Evolutionary conservation across 305 asterid genomes (phyloP), one percentile per base, ranked within the genome.

Genomic region (Andrographis paniculata): DNA sequence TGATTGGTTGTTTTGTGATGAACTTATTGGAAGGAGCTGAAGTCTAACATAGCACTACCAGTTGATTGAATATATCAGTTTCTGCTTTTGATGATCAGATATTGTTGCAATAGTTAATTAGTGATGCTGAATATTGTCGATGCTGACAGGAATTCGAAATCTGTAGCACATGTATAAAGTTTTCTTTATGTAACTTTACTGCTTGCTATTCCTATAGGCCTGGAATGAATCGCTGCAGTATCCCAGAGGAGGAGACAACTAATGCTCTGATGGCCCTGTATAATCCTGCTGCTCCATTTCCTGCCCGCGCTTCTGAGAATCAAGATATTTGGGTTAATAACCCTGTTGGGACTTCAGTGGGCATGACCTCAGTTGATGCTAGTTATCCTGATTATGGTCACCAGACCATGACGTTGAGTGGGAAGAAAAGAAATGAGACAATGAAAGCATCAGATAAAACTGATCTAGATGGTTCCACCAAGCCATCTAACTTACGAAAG

Each of bases 191-290:
- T 13, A 6, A 37, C 16, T n/a, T 14, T 37, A n/a, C 16, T 14
- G 17, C 14, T 37, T 37, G 42, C 4, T 13, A 14, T 37, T 37
- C 42, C 45, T 24, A 28, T 71, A 87, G 99, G 92, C 94, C 94
- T 69, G 87, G 84, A 64, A 73, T 78, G 95, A 87, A 92, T 69
- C 83, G 83, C 31, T 92, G 99, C 55, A 66, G 59, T 55, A 52
- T 87, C 71, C 74, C 83, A n/a, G 94, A 92, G 72, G 97, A 84
- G 66, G 79, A 67, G 70, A 87, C 99, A 1, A 82, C 95, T 30
- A 84, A 69, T 63, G 80, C 94, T 68, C 42, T 80, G 50, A 78
- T 80, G 57, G 79, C 97, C 55, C 82, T 67, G 53, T 84, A 79
- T 74, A 87, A 75, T 55, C 76, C 79, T 20, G 78, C 79, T 54